Conservation (phyloP, 108 stramenopile species). For the Aurantiochytrium sp. region DNA sequence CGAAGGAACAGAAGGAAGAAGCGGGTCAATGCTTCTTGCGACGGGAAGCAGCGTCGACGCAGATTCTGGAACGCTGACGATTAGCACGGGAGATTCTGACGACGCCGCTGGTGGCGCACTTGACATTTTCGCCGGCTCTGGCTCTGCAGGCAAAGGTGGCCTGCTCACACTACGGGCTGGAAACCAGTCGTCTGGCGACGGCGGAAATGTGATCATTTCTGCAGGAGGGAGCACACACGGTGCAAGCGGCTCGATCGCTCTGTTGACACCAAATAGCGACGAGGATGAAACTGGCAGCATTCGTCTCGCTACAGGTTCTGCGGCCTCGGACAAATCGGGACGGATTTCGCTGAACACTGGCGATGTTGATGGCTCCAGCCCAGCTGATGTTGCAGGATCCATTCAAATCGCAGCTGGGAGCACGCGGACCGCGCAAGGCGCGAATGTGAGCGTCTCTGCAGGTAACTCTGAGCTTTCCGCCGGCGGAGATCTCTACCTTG, state of each 20-base stretch:
- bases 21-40: neutral
- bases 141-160: neutral
- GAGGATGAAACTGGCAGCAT: neutral
- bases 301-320: neutral
- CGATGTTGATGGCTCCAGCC: neutral
- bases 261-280: neutral
- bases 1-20: neutral
- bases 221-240: neutral
- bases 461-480: neutral
- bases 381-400: neutral
- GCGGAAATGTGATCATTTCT: neutral
- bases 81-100: neutral
- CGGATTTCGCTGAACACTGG: neutral
- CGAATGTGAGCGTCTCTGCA: slow-evolving; percentile 22
- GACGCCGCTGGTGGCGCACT: neutral
- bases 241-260: neutral
- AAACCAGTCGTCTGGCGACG: neutral
- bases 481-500: neutral
- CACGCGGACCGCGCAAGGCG: slow-evolving; percentile 11
- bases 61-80: neutral
- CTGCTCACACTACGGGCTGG: neutral
- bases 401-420: neutral
- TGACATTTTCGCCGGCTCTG: neutral
- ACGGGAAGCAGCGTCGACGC: neutral
- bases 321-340: neutral